These are phyloP conservation scores for Trichoderma asperelloides DNA, from an alignment of 495 filamentous ascomycete genomes.

Conservation along the genomic window DNA sequence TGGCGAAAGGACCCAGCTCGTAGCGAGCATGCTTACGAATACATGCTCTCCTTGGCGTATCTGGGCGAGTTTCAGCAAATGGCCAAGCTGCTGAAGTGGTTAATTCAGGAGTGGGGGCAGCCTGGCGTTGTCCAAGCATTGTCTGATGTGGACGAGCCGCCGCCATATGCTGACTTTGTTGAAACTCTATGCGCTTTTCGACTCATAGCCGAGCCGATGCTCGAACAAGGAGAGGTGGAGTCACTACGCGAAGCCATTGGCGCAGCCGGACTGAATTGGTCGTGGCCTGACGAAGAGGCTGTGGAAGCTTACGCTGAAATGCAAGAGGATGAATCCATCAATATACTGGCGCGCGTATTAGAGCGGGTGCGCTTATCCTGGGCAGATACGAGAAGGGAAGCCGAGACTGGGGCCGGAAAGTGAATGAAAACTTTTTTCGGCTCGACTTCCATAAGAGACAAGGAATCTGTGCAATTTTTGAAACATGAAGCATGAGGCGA, in stretches of 20 bases:
- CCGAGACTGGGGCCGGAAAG: neutral
- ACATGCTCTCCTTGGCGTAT: constrained; percentile 8
- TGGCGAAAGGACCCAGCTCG: constrained; percentile 2
- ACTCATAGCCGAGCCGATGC: constrained; percentile 9
- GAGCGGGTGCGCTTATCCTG: constrained; percentile 3
- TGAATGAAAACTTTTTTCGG: neutral
- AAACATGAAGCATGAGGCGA: neutral
- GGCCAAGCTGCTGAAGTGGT: constrained; percentile 1
- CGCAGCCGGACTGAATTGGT: neutral
- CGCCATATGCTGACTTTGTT: neutral
- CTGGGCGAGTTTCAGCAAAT: constrained; percentile 9
- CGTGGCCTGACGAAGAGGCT: constrained; percentile 10
- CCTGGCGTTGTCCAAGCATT: neutral
- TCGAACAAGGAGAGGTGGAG: neutral
- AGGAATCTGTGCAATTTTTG: neutral
- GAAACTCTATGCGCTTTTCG: constrained; percentile 9
- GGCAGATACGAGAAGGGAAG: neutral
- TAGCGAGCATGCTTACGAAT: neutral
- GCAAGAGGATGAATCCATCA: constrained; percentile 1
- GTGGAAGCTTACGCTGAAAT: neutral
- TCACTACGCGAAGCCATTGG: neutral
- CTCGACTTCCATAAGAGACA: neutral
- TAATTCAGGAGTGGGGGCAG: neutral
- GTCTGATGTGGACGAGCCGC: neutral
- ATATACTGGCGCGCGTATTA: neutral